Base-by-base conservation (phyloP, 2,329 filamentous ascomycete genomes). In the Fusarium burgessii region DNA sequence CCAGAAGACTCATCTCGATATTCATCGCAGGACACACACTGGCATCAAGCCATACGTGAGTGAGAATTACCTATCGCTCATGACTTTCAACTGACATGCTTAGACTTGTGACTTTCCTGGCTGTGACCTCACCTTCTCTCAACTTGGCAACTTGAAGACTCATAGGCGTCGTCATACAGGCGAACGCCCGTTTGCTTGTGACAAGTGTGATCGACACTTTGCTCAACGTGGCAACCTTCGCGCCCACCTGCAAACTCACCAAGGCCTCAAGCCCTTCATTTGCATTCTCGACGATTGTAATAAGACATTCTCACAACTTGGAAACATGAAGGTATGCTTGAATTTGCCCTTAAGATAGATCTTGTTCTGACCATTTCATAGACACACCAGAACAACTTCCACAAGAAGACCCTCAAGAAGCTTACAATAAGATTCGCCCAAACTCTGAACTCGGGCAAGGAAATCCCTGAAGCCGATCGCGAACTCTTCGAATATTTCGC, bases 331-430 rank as follows among this genome's bases (percentile, higher is more conserved):
- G 88, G 93, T 93, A 77, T 51, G 81, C 64, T 52, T 29, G 25
- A 18, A 18, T 35, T 32, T 3, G 25, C 11, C 8, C 23, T 14
- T 10, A 20, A 27, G 13, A 14, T 8, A 55, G 18, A 15, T 23
- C 33, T 14, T 58, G 20, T 54, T 47, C 60, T 69, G 66, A 70
- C 14, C 14, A 17, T 8, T 9, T 7, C 6, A 12, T 63, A 93
- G 91, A 93, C 92, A 5, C 95, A 98, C 77, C 93, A 97, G 81
- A 97, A 98, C 83, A 95, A 94, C 77, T 98, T 97, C 78, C 95
- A 98, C 81, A 88, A 88, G 38, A 82, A 88, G n/a, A 92, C 92
- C 0, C 85, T 98, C 41, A 86, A 89, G 63, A 84, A 87, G 17
- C 85, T 97, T 25, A 94, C 91, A 2, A 74, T 84, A 43, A 92